Percentiles rank a stretch among this genome's conserved stretches.
Conservation (phyloP, 306 rosid genomes). For the Rubus parviflorus region DNA sequence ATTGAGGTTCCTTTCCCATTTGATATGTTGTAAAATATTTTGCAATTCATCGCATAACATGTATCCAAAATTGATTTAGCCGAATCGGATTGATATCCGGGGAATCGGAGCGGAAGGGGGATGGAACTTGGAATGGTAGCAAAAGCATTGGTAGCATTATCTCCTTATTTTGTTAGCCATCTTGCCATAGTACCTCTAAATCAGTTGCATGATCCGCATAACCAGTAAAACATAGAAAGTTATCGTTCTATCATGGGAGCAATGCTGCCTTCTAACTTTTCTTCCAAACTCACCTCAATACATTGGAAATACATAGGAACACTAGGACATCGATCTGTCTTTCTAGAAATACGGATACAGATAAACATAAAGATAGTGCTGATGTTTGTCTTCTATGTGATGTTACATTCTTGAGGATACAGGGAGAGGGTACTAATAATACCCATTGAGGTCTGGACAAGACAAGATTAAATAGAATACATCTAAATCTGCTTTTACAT, state of each 20-base stretch:
- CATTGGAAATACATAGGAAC: slow-evolving; percentile 25
- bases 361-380: slow-evolving; percentile 43
- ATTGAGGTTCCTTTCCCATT: too few relatives aligned
- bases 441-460: slow-evolving; percentile 50
- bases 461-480: slow-evolving; percentile 36
- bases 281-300: slow-evolving; percentile 21
- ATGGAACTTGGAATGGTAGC: neutral
- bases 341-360: slow-evolving; percentile 40
- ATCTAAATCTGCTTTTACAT: slow-evolving; percentile 59
- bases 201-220: neutral
- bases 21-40: too few relatives aligned
- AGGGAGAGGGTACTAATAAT: slow-evolving; percentile 45
- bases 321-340: slow-evolving; percentile 10
- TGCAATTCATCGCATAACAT: too few relatives aligned
- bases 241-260: neutral
- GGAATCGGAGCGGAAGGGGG: neutral
- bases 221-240: neutral
- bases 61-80: too few relatives aligned
- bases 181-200: neutral
- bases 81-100: neutral
- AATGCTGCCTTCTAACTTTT: neutral
- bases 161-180: neutral
- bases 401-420: slow-evolving; percentile 47
- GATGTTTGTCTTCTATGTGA: slow-evolving; percentile 46
- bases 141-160: neutral